phyloP scores from a whole-genome alignment of 2,329 filamentous ascomycete species.

The Didymella exigua region DNA sequence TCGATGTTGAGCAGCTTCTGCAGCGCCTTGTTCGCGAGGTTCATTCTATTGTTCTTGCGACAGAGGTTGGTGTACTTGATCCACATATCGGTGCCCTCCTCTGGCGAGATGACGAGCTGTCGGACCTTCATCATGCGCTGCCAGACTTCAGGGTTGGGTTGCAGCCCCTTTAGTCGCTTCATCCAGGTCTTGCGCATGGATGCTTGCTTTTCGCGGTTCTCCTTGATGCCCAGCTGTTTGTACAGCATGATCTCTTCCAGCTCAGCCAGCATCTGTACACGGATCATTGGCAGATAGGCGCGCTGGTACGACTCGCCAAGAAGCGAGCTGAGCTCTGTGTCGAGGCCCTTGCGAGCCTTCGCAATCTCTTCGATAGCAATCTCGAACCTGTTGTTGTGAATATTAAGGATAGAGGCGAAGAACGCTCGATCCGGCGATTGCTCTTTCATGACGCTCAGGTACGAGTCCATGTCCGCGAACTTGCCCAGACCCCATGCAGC shows the following conservation, averaged over 20 bases:
- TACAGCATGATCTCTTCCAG: conserved; percentile 97
- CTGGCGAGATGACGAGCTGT: conserved; percentile 86
- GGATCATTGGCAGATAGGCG: conserved; percentile 96
- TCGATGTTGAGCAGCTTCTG: conserved; percentile 75
- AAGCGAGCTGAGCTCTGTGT: conserved; percentile 92
- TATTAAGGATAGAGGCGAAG: conserved; percentile 92
- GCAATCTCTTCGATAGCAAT: conserved; percentile 89
- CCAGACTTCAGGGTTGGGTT: conserved; percentile 98
- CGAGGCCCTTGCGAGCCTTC: conserved; percentile 88
- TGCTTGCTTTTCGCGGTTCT: conserved; percentile 82
- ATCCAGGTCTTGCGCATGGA: conserved; percentile 96
- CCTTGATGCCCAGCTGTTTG: conserved; percentile 73
- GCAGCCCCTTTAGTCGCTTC: conserved; percentile 89
- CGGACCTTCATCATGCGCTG: conserved; percentile 96
- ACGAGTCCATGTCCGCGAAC: conserved; percentile 98
- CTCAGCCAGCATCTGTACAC: conserved; percentile 98
- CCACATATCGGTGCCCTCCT: conserved; percentile 98
- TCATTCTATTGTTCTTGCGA: conserved; percentile 92
- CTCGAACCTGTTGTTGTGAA: conserved; percentile 94
- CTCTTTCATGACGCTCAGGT: conserved; percentile 92
- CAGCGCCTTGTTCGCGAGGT: conserved; percentile 91
- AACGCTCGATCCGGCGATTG: conserved; percentile 94
- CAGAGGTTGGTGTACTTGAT: conserved; percentile 99
- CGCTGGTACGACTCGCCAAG: conserved; percentile 99
- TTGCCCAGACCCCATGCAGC: conserved; percentile 96